Conservation (phyloP, 345 rosid species). For the Nephelium lappaceum region DNA sequence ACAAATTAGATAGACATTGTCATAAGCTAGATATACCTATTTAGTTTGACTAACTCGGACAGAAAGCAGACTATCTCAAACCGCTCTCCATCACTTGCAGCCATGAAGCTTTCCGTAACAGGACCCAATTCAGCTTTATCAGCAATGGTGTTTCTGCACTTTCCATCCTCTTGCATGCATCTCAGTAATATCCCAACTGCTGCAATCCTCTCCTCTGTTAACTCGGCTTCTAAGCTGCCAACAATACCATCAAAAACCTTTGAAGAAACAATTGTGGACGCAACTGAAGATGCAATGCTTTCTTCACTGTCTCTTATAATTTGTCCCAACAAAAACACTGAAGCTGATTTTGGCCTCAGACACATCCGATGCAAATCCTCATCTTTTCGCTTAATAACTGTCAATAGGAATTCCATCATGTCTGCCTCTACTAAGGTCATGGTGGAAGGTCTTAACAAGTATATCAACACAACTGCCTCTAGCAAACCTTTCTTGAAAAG, state of each 20-base stretch:
- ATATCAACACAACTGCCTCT: slow-evolving; percentile 64
- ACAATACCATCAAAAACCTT: slow-evolving; percentile 40
- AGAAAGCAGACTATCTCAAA: slow-evolving; percentile 57
- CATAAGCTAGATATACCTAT: slow-evolving; percentile 42
- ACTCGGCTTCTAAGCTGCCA: slow-evolving; percentile 55
- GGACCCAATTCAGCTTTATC: slow-evolving; percentile 57
- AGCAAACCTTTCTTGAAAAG: slow-evolving; percentile 64
- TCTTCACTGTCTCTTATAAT: slow-evolving; percentile 46
- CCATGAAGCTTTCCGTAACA: slow-evolving; percentile 50
- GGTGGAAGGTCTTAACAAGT: slow-evolving; percentile 51
- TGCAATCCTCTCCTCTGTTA: slow-evolving; percentile 57
- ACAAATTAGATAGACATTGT: neutral
- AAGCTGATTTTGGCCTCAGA: slow-evolving; percentile 58
- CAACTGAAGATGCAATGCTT: slow-evolving; percentile 37
- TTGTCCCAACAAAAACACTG: slow-evolving; percentile 51
- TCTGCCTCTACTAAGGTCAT: slow-evolving; percentile 52
- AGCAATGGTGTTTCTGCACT: slow-evolving; percentile 58
- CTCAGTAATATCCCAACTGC: slow-evolving; percentile 51
- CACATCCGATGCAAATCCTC: slow-evolving; percentile 48
- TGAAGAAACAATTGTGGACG: slow-evolving; percentile 39
- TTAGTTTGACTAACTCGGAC: slow-evolving; percentile 57
- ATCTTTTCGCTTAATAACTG: slow-evolving; percentile 38
- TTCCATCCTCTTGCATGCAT: slow-evolving; percentile 64
- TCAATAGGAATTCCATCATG: slow-evolving; percentile 49
- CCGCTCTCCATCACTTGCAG: slow-evolving; percentile 43